Percentiles rank a stretch among this genome's conserved stretches.
phyloP scores from a whole-genome alignment of 1,284 basidiomycete species.

The Pholiota adiposa region DNA sequence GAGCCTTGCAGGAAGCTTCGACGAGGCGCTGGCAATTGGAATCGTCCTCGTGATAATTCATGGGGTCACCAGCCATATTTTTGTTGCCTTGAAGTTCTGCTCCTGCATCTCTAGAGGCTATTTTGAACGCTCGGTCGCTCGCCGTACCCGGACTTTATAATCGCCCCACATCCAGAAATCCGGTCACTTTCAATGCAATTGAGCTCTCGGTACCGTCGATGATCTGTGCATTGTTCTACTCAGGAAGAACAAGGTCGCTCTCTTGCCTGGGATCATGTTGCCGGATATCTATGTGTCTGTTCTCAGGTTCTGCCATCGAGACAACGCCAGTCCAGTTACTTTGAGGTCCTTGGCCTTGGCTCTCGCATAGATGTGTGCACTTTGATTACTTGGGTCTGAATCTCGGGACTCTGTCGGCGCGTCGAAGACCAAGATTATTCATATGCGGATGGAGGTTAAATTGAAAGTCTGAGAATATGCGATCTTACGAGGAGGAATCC shows the following conservation, averaged over 20 bases:
- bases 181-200: neutral
- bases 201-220: neutral
- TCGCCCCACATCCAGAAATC: neutral
- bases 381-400: too few species aligned
- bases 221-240: neutral
- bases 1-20: neutral
- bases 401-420: too few species aligned
- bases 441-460: too few species aligned
- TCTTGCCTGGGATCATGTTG: neutral
- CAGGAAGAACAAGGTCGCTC: neutral
- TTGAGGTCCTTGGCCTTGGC: neutral
- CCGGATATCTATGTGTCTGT: neutral
- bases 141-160: neutral
- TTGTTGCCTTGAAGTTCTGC: too few species aligned
- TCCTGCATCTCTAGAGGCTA: too few species aligned
- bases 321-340: neutral
- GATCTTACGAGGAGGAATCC: neutral
- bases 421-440: too few species aligned
- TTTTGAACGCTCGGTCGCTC: neutral
- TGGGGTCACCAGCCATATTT: neutral
- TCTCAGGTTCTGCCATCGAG: constrained; percentile 2
- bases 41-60: neutral
- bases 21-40: neutral
- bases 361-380: too few species aligned
- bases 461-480: neutral